phyloP scores from a whole-genome alignment of 805 yeast genomes.

The Komagataella kurtzmanii region DNA sequence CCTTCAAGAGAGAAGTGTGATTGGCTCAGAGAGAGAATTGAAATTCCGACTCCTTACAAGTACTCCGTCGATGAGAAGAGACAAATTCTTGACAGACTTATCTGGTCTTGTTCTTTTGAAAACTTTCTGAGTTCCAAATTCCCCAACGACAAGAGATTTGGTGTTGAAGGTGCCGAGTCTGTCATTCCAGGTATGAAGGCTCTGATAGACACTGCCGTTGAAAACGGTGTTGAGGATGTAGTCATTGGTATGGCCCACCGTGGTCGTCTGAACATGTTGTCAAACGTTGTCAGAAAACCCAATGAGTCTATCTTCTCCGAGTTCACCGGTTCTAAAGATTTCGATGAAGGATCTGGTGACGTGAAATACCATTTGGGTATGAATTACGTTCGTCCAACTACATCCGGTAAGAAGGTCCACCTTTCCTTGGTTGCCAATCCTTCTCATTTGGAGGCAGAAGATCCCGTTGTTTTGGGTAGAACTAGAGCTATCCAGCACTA shows the following conservation, averaged over 20 bases:
- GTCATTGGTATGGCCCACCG: conserved; percentile 99
- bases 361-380: conserved; percentile 98
- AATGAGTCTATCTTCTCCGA: conserved; percentile 96
- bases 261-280: conserved; percentile 95
- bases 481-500: conserved; percentile 91
- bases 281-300: conserved; percentile 97
- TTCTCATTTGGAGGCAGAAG: conserved; percentile 97
- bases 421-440: conserved; percentile 97
- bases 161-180: conserved; percentile 96
- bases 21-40: conserved; percentile 95
- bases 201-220: conserved; percentile 85
- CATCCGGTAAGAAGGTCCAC: conserved; percentile 93
- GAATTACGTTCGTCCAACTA: conserved; percentile 98
- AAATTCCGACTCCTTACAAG: conserved; percentile 78
- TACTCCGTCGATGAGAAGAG: conserved; percentile 84
- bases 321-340: conserved; percentile 80
- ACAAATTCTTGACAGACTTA: conserved; percentile 89
- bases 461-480: conserved; percentile 96
- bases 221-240: conserved; percentile 85
- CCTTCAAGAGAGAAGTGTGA: conserved; percentile 93
- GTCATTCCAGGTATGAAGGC: conserved; percentile 96
- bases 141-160: conserved; percentile 98
- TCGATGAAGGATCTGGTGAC: conserved; percentile 97
- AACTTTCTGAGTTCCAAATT: conserved; percentile 85
- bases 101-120: conserved; percentile 95